Conservation (phyloP, 2,329 filamentous ascomycete species). For the Penicillium sp. region DNA sequence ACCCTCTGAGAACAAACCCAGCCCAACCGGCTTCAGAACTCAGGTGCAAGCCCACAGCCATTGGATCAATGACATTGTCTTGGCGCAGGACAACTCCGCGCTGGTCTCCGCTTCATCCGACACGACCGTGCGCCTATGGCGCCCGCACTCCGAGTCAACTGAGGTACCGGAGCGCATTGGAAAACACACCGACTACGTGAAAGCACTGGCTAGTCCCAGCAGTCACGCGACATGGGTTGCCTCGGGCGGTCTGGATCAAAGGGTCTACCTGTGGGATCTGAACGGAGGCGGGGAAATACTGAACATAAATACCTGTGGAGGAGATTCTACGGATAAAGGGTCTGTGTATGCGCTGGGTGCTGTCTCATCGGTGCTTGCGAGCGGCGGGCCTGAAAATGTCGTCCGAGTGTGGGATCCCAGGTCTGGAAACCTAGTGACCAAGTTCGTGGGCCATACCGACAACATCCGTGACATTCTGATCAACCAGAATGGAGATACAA, state of each 20-base stretch:
- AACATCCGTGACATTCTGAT: constrained; percentile 89
- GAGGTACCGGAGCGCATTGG: constrained; percentile 76
- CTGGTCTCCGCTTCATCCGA: constrained; percentile 92
- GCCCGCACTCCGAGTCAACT: constrained; percentile 62
- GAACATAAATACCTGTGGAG: constrained; percentile 71
- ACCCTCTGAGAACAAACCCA: constrained; percentile 25
- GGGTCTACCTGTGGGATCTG: constrained; percentile 90
- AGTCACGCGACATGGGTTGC: constrained; percentile 77
- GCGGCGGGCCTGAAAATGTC: constrained; percentile 88
- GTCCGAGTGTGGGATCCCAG: constrained; percentile 89
- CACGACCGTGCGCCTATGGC: constrained; percentile 87
- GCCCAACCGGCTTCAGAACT: constrained; percentile 54
- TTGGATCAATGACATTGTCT: constrained; percentile 90
- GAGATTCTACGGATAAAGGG: constrained; percentile 81
- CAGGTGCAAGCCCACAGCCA: constrained; percentile 82
- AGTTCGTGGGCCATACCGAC: constrained; percentile 94
- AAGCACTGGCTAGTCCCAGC: constrained; percentile 78
- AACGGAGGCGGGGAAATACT: constrained; percentile 80
- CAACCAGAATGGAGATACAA: constrained; percentile 80
- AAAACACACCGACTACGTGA: constrained; percentile 93
- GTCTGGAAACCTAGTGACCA: constrained; percentile 85
- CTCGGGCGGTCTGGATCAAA: constrained; percentile 87
- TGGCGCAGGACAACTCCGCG: constrained; percentile 72
- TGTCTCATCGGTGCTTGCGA: constrained; percentile 76
- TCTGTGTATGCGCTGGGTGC: constrained; percentile 89